Base-by-base conservation (phyloP, 257 asterid genomes). In the Nicotiana paniculata region DNA sequence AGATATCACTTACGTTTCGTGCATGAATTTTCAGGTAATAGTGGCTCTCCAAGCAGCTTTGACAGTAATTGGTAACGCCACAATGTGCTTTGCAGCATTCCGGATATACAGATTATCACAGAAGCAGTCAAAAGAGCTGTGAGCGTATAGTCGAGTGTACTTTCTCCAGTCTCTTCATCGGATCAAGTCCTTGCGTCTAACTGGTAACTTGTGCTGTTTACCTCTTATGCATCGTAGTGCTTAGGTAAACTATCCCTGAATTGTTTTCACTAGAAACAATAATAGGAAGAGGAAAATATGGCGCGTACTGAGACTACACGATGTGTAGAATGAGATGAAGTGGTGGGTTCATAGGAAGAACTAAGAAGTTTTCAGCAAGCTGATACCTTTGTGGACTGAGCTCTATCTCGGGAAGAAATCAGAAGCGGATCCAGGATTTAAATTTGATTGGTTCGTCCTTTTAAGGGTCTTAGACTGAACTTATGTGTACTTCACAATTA, bases 21-120 rank as follows among this genome's bases (percentile, higher is more conserved):
- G 61, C 78, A 35, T 79, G 77, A 77, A 80, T 80, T 85, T 43
- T 65, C 83, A 96, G 99, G 90, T 90, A 51, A 82, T 94, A 88
- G 99, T 94, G 83, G 97, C 92, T 81, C 88, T 96, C 58, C 99
- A 96, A 90, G 99, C 97, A 13, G 98, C 97, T 62, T 87, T 96
- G 85, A 96, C 99, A 1, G 91, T 93, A n/a, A 86, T 94, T 30
- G 98, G 99, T 62, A 96, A 94, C 11, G 88, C 84, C 12, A 92
- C 99, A 63, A 93, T 96, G 95, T 96, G 97, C 88, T 55, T 94
- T 70, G 99, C 99, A 82, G 99, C 97, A 68, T 94, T 91, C 84
- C 95, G 95, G 59, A 93, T 94, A 83, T 93, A 92, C 84, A 81
- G 26, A 53, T 86, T 90, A 2, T 84, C 97, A 65, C 90, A 91